Conservation (phyloP, 768 basidiomycete genomes). For the Mycena pura region DNA sequence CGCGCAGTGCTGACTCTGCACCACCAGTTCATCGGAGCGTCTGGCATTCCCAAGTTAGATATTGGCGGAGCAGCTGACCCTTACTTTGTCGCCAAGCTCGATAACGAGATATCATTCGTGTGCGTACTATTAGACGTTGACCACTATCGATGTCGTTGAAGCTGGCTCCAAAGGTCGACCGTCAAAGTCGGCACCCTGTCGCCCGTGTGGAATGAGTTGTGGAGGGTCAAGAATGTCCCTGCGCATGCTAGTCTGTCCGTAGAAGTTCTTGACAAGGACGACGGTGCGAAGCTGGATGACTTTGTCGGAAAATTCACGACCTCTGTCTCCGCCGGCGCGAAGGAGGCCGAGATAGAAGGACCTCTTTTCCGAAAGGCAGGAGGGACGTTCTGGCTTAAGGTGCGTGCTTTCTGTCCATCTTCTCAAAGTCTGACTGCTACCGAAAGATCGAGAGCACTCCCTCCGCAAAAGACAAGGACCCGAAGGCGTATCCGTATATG, state of each 20-base stretch:
- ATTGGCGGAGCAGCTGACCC: conserved; percentile 70
- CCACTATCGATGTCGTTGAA: conserved; percentile 48
- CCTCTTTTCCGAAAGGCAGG: conserved; percentile 53
- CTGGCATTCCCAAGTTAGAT: conserved; percentile 73
- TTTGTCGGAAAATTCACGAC: conserved; percentile 69
- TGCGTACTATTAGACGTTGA: conserved; percentile 38
- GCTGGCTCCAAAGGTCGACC: conserved; percentile 56
- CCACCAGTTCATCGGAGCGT: conserved; percentile 72
- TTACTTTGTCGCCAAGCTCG: conserved; percentile 73
- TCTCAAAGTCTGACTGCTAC: background rate
- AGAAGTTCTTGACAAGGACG: conserved; percentile 75
- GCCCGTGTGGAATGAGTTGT: conserved; percentile 81
- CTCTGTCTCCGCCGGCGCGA: conserved; percentile 59
- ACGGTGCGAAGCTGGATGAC: conserved; percentile 61
- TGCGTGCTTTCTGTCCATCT: conserved; percentile 31
- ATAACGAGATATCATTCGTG: conserved; percentile 70
- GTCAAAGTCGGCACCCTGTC: conserved; percentile 55
- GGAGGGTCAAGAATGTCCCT: conserved; percentile 79
- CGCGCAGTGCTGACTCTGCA: background rate
- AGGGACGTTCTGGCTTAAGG: conserved; percentile 77
- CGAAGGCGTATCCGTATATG: conserved; percentile 56
- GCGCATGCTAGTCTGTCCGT: conserved; percentile 62
- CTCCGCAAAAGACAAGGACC: conserved; percentile 43
- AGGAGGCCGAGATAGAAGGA: conserved; percentile 69
- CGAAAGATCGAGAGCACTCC: conserved; percentile 64